A percentile compares a stretch with the other conserved stretches of the same genome.
Evolutionary conservation across 2,329 filamentous ascomycete species (phyloP).

Genomic region (Colletotrichum tropicicola): DNA sequence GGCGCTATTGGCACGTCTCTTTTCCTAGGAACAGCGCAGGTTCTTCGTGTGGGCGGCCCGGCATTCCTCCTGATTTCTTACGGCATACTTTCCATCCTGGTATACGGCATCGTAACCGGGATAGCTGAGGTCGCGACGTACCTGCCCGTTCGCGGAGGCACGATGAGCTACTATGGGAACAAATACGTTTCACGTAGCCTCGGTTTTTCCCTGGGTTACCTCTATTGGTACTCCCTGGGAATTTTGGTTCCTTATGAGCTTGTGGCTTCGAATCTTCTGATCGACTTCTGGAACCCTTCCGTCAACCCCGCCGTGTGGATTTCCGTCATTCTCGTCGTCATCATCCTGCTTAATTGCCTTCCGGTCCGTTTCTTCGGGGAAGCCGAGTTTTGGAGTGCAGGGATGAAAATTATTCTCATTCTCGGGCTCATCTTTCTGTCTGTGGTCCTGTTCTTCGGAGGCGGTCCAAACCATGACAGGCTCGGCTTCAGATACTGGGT

Average conservation of each 20-base stretch:
- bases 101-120: slow-evolving; percentile 51
- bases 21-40: slow-evolving; percentile 42
- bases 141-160: slow-evolving; percentile 5
- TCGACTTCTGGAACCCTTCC: slow-evolving; percentile 32
- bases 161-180: slow-evolving; percentile 27
- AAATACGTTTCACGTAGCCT: slow-evolving; percentile 62
- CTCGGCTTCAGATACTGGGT: slow-evolving; percentile 30
- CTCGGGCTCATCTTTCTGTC: slow-evolving; percentile 70
- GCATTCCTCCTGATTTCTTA: slow-evolving; percentile 32
- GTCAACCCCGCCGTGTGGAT: slow-evolving; percentile 31
- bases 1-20: slow-evolving; percentile 57
- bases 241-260: slow-evolving; percentile 48
- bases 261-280: slow-evolving; percentile 30
- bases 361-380: slow-evolving; percentile 54
- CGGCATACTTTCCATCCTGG: not conserved
- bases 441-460: slow-evolving; percentile 44
- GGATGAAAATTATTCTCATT: slow-evolving; percentile 62
- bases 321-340: slow-evolving; percentile 28
- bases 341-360: slow-evolving; percentile 26
- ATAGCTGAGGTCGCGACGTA: slow-evolving; percentile 40
- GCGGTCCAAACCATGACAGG: slow-evolving; percentile 30
- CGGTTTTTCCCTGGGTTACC: slow-evolving; percentile 64
- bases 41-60: slow-evolving; percentile 45
- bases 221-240: slow-evolving; percentile 64
- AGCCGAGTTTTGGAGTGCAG: slow-evolving; percentile 65